Evolutionary conservation across 2,329 filamentous ascomycete species (phyloP).

Genomic region (Xylariaceae sp.): DNA sequence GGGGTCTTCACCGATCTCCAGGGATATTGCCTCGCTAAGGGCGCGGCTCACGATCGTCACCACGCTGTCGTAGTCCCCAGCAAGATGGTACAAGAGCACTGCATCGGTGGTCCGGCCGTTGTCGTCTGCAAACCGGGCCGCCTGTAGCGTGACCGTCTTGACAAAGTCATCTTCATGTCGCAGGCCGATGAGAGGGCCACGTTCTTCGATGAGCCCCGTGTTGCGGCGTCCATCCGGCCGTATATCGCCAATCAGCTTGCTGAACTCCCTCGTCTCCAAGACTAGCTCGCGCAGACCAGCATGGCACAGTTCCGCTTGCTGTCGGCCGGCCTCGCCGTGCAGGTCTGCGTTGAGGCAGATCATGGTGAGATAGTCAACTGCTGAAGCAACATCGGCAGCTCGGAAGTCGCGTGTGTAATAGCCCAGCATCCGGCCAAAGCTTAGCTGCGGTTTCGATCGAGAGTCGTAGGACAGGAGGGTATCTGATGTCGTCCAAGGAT

Average conservation of each 20-base stretch:
- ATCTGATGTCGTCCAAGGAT: constrained; percentile 66
- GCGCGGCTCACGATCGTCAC: constrained; percentile 82
- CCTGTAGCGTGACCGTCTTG: constrained; percentile 85
- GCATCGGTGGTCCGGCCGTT: constrained; percentile 90
- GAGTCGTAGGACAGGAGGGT: constrained; percentile 62
- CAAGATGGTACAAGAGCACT: constrained; percentile 87
- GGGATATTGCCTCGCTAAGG: constrained; percentile 79
- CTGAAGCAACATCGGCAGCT: constrained; percentile 77
- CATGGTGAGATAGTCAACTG: constrained; percentile 85
- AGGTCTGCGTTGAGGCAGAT: constrained; percentile 89
- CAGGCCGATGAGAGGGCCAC: constrained; percentile 72
- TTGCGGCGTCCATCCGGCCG: constrained; percentile 77
- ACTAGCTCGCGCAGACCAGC: constrained; percentile 90
- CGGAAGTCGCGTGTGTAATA: constrained; percentile 96
- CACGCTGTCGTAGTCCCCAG: constrained; percentile 93
- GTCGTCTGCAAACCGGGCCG: constrained; percentile 87
- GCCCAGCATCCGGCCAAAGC: constrained; percentile 88
- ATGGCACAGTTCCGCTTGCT: constrained; percentile 77
- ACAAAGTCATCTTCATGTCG: constrained; percentile 77
- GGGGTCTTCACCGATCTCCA: constrained; percentile 76
- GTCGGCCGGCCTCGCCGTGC: constrained; percentile 62
- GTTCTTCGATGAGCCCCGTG: constrained; percentile 78
- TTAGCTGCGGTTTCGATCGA: constrained; percentile 71
- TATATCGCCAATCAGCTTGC: constrained; percentile 87
- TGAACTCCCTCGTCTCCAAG: constrained; percentile 94